Evolutionary conservation across 192 early-diverging fungal genomes (phyloP).

Genomic region (Neocallimastix lanati): DNA sequence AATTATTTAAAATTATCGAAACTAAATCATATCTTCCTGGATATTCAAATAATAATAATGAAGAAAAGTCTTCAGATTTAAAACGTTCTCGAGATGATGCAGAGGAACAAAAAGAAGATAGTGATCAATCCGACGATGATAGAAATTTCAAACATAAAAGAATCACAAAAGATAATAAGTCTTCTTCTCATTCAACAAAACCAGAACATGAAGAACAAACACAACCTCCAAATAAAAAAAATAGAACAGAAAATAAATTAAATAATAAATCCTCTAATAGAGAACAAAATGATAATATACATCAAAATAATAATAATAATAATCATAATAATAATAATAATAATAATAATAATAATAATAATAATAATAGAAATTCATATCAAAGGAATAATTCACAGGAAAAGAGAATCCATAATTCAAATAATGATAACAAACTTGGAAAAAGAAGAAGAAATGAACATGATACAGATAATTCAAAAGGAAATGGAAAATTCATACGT

Average conservation of each 20-base stretch:
- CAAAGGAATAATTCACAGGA: not conserved
- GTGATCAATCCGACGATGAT: constrained; percentile 46
- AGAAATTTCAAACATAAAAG: constrained; percentile 43
- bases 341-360: too few relatives aligned
- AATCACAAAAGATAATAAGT: not conserved
- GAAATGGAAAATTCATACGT: not conserved
- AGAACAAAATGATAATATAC: constrained; percentile 18
- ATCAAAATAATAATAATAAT: too few relatives aligned
- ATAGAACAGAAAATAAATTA: not conserved
- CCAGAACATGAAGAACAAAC: not conserved
- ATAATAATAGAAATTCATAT: not conserved
- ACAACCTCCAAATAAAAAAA: not conserved
- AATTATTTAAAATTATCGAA: constrained; percentile 30
- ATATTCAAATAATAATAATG: constrained; percentile 6
- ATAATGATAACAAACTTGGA: constrained; percentile 11
- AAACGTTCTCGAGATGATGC: not conserved
- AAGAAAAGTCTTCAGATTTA: not conserved
- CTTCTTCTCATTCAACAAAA: not conserved
- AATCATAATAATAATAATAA: too few relatives aligned
- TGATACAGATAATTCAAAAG: constrained; percentile 7
- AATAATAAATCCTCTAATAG: not conserved
- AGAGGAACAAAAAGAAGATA: constrained; percentile 1
- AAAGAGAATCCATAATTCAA: not conserved
- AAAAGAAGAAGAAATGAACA: constrained; percentile 8
- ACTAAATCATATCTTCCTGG: constrained; percentile 17